Conservation (phyloP, 768 basidiomycete species). For the Gloeophyllum trabeum region DNA sequence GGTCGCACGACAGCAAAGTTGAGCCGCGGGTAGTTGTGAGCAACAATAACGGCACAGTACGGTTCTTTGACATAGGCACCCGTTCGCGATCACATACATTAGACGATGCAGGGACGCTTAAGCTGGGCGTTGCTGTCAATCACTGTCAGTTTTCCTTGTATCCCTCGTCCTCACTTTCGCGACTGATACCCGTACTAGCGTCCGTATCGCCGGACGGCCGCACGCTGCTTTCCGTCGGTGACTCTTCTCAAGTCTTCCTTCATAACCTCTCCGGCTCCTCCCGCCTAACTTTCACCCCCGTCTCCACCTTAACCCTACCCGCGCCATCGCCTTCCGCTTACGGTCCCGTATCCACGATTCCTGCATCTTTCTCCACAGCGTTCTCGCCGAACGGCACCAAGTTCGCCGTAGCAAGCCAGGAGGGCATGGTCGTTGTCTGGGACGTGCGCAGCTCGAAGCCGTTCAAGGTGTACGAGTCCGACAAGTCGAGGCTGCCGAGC, state of each 20-base stretch:
- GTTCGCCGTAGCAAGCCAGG: slow-evolving; percentile 78
- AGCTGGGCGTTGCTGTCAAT: slow-evolving; percentile 64
- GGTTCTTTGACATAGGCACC: slow-evolving; percentile 62
- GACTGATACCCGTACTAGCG: slow-evolving; percentile 33
- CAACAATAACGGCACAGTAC: slow-evolving; percentile 79
- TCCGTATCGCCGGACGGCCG: slow-evolving; percentile 85
- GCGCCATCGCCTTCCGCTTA: slow-evolving; percentile 21
- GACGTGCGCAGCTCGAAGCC: slow-evolving; percentile 69
- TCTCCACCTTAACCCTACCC: slow-evolving; percentile 59
- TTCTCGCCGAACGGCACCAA: slow-evolving; percentile 69
- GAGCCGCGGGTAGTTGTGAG: slow-evolving; percentile 75
- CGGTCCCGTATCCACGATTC: slow-evolving; percentile 21
- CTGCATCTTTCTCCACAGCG: slow-evolving; percentile 72
- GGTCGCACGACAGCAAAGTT: slow-evolving; percentile 48
- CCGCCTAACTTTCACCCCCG: slow-evolving; percentile 48
- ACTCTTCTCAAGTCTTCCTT: slow-evolving; percentile 78
- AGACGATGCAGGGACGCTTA: slow-evolving; percentile 38
- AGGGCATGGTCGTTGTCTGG: slow-evolving; percentile 73
- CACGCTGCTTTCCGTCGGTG: slow-evolving; percentile 83
- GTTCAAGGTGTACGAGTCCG: slow-evolving; percentile 55
- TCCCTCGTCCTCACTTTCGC: slow-evolving; percentile 2
- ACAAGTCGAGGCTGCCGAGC: slow-evolving; percentile 20
- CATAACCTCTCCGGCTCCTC: slow-evolving; percentile 65
- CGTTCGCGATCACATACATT: slow-evolving; percentile 21
- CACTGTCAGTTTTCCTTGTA: slow-evolving; percentile 46